phyloP scores from a whole-genome alignment of 192 early-diverging fungal species.

The Geosiphon pyriformis region DNA sequence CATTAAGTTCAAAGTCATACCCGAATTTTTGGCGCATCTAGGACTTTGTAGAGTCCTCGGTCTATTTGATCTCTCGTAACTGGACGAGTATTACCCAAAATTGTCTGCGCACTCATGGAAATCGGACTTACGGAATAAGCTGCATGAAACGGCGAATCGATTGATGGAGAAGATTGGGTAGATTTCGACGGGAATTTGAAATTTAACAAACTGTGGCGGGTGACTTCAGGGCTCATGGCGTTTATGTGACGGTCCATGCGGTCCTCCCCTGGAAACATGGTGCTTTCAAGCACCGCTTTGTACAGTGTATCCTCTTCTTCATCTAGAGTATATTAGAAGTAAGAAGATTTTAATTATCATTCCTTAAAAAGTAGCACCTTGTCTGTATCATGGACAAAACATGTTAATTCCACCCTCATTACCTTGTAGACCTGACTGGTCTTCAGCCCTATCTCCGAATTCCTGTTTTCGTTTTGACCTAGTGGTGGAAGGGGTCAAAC shows the following conservation, averaged over 20 bases:
- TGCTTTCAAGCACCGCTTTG: background rate
- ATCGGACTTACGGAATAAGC: slow-evolving; percentile 55
- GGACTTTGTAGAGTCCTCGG: slow-evolving; percentile 6
- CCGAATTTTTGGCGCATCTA: slow-evolving; percentile 35
- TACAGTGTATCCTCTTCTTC: background rate
- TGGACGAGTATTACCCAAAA: slow-evolving; percentile 27
- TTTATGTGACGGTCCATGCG: background rate
- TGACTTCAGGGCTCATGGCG: background rate
- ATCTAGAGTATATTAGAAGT: no score
- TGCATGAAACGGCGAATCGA: slow-evolving; percentile 50
- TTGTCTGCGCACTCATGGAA: slow-evolving; percentile 46
- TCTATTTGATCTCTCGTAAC: slow-evolving; percentile 12
- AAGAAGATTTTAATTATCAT: no score
- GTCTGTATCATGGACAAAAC: no score
- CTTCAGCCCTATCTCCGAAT: background rate
- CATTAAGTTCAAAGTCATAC: slow-evolving; percentile 85
- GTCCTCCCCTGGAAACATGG: slow-evolving; percentile 3
- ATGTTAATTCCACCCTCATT: no score
- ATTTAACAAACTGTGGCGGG: background rate
- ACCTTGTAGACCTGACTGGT: no score
- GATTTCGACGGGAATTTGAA: slow-evolving; percentile 11
- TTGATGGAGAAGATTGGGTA: slow-evolving; percentile 22
- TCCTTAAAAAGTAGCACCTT: no score
- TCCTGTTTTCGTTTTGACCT: background rate
- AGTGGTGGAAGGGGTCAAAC: background rate